Percentiles rank a stretch among this genome's conserved stretches.
phyloP scores from a whole-genome alignment of 306 rosid genomes.

The Mimosa pudica region DNA sequence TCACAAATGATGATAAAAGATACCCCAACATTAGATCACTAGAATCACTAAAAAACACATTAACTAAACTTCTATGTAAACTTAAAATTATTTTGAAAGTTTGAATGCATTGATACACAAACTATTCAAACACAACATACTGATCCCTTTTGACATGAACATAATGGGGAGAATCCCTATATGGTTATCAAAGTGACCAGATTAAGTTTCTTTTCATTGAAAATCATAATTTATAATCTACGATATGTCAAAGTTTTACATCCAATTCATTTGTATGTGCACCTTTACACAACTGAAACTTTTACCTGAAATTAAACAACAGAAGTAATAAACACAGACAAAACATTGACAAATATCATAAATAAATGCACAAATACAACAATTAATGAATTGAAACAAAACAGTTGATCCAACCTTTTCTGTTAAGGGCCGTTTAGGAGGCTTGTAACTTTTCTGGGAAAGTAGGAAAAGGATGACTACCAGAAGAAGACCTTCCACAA shows the following conservation, averaged over 20 bases:
- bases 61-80: neutral
- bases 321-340: neutral
- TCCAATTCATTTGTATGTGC: neutral
- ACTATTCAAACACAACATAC: neutral
- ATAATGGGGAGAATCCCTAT: neutral
- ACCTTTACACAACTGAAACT: conserved; percentile 21
- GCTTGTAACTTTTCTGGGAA: conserved; percentile 96
- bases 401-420: conserved; percentile 62
- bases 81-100: neutral
- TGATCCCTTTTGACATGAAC: neutral
- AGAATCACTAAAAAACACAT: neutral
- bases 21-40: neutral
- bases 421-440: conserved; percentile 89
- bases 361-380: neutral
- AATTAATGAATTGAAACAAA: neutral
- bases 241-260: conserved; percentile 14
- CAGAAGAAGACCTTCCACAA: conserved; percentile 77
- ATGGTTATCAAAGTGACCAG: neutral
- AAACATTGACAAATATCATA: neutral
- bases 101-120: neutral
- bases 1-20: neutral
- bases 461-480: conserved; percentile 85
- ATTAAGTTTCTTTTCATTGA: neutral
- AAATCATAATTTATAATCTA: neutral
- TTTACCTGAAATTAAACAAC: neutral